Conservation (phyloP, 2,329 filamentous ascomycete genomes). For the Exophiala spinifera region DNA sequence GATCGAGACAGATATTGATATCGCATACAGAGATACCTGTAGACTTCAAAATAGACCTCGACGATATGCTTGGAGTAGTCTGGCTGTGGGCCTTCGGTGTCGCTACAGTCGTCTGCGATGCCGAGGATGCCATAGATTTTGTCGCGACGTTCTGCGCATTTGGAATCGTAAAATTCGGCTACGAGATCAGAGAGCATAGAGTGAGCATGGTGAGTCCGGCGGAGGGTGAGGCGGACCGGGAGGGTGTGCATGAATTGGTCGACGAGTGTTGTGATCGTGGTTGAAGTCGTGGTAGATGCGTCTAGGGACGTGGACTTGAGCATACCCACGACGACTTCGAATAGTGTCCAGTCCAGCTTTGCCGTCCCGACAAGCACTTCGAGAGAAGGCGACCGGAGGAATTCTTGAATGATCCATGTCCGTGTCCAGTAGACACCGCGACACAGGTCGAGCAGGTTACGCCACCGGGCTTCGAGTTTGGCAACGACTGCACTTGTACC, state of each 20-base stretch:
- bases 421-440: slow-evolving; percentile 27
- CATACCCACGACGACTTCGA: slow-evolving; percentile 38
- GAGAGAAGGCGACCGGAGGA: slow-evolving; percentile 24
- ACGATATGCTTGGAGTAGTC: slow-evolving; percentile 27
- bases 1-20: background rate
- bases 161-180: slow-evolving; percentile 26
- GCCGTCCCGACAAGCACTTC: slow-evolving; percentile 33
- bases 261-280: background rate
- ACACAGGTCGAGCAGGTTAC: slow-evolving; percentile 23
- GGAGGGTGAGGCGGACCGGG: slow-evolving; percentile 21
- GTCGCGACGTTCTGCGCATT: slow-evolving; percentile 26
- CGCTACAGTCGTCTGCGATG: slow-evolving; percentile 25
- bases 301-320: slow-evolving; percentile 1
- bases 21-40: slow-evolving; percentile 14
- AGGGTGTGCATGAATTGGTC: slow-evolving; percentile 22
- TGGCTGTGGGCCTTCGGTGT: slow-evolving; percentile 13
- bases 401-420: slow-evolving; percentile 31
- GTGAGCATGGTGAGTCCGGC: slow-evolving; percentile 16
- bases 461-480: slow-evolving; percentile 8
- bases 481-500: background rate
- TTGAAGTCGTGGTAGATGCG: background rate
- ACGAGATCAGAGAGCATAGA: slow-evolving; percentile 25
- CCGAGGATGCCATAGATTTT: slow-evolving; percentile 29
- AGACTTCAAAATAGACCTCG: slow-evolving; percentile 25
- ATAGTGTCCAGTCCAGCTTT: slow-evolving; percentile 42